A percentile compares a stretch with the other conserved stretches of the same genome.
Conservation (phyloP, 2,329 filamentous ascomycete genomes). For the Stagonosporopsis cucurbitacearum region DNA sequence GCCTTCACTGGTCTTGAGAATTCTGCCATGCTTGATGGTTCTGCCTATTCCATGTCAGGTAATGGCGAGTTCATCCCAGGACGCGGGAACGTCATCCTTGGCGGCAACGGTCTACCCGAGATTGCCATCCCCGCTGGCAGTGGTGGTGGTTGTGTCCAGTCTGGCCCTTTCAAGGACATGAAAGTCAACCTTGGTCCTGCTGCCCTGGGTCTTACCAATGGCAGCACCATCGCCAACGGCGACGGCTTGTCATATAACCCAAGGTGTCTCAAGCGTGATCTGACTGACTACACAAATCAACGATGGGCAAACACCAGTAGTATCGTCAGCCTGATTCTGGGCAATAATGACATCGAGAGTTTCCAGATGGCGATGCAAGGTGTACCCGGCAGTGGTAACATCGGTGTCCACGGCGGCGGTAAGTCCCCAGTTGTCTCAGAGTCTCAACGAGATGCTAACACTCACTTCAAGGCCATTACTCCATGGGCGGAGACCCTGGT, state of each 20-base stretch:
- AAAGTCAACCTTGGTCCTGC: constrained; percentile 29
- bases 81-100: constrained; percentile 36
- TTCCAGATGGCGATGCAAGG: constrained; percentile 45
- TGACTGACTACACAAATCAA: constrained; percentile 34
- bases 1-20: constrained; percentile 52
- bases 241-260: constrained; percentile 28
- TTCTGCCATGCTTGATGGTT: constrained; percentile 63
- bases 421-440: constrained; percentile 12
- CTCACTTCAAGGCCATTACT: constrained; percentile 54
- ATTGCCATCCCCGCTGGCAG: constrained; percentile 55
- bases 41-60: constrained; percentile 54
- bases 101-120: constrained; percentile 23
- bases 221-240: constrained; percentile 37
- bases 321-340: constrained; percentile 33
- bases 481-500: constrained; percentile 53
- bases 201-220: constrained; percentile 19
- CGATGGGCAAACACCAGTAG: constrained; percentile 31
- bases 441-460: constrained; percentile 43
- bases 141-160: constrained; percentile 62
- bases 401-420: constrained; percentile 41
- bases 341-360: constrained; percentile 30
- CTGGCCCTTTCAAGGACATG: constrained; percentile 59
- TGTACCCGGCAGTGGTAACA: constrained; percentile 28
- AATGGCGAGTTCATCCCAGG: constrained; percentile 51
- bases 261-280: constrained; percentile 36